Base-by-base conservation (phyloP, 176 grass and related monocot species). In the Triticum monococcum region DNA sequence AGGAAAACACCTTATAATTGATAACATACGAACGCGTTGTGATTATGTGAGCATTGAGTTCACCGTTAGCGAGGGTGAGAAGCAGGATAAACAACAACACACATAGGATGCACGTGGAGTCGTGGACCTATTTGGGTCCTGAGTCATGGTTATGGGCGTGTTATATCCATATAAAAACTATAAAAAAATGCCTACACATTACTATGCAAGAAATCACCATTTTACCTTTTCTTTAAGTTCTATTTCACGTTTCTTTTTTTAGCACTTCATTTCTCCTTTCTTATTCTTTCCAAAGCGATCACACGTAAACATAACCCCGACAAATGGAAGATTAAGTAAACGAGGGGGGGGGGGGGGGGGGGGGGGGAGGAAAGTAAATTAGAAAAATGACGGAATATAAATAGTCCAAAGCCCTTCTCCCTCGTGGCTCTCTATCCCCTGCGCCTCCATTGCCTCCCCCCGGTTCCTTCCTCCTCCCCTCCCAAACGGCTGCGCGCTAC, bases 361-460 rank as follows among this genome's bases (percentile, higher is more conserved):
- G 28, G 4, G 28, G 25, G n/a, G 3, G 50, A 50, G 28, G 13
- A 9, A 7, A 20, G 22, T n/a, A 24, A 75, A 17, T 28, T 40
- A 25, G 28, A 17, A 74, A 76, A 26, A 28, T 26, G 38, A 9
- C 33, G 22, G 67, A 71, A 52, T 86, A 89, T 86, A 89, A 86
- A 90, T 83, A 32, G 6, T 3, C 2, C 73, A 87, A 90, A 83
- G 32, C 89, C 84, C 79, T 83, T 32, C 38, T 45, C 24, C 77
- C 30, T 72, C 41, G 17, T 54, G 50, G 14, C 50, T 54, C 50
- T 73, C 50, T 73, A 64, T 89, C 65, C 72, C 71, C 79, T 79
- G 63, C 84, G 79, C 83, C 84, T 87, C 80, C 80, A 46, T 87
- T 83, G 54, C 79, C 9, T 23, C 18, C 79, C 10, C 71, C 46